These are phyloP conservation scores for Colletotrichum higginsianum DNA, from an alignment of 2,329 filamentous ascomycete genomes.

Conservation along the genomic window DNA sequence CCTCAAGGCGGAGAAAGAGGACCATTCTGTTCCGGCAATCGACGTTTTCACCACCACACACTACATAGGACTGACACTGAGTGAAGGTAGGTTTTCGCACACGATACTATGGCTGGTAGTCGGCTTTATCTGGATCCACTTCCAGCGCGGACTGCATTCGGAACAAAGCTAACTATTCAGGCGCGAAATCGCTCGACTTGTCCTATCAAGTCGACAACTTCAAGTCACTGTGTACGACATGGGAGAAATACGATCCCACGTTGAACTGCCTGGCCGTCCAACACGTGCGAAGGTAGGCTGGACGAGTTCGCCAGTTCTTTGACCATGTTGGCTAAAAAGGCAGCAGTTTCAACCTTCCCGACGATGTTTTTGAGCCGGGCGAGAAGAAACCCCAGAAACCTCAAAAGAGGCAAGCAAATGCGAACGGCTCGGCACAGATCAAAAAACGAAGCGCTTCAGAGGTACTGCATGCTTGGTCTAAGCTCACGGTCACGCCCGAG, in stretches of 20 bases:
- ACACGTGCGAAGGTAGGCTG: conserved; percentile 85
- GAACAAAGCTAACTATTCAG: conserved; percentile 59
- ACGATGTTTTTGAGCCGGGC: conserved; percentile 88
- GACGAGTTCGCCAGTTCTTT: background rate
- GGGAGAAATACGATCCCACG: conserved; percentile 82
- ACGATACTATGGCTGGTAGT: conserved; percentile 39
- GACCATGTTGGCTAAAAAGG: conserved; percentile 6
- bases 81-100: conserved; percentile 71
- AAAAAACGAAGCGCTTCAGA: conserved; percentile 67
- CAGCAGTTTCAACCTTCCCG: conserved; percentile 84
- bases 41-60: conserved; percentile 90
- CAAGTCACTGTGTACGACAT: conserved; percentile 83
- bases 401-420: conserved; percentile 47
- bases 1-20: background rate
- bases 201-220: conserved; percentile 89
- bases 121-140: background rate
- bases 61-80: conserved; percentile 90
- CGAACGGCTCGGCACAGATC: conserved; percentile 56
- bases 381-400: conserved; percentile 79
- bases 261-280: conserved; percentile 85
- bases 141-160: background rate
- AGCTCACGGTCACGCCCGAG: conserved; percentile 14
- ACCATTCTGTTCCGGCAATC: conserved; percentile 27
- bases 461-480: conserved; percentile 49
- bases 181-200: conserved; percentile 80